A percentile compares a stretch with the other conserved stretches of the same genome.
phyloP scores from a whole-genome alignment of 1,284 basidiomycete genomes.

The Somion occarium region DNA sequence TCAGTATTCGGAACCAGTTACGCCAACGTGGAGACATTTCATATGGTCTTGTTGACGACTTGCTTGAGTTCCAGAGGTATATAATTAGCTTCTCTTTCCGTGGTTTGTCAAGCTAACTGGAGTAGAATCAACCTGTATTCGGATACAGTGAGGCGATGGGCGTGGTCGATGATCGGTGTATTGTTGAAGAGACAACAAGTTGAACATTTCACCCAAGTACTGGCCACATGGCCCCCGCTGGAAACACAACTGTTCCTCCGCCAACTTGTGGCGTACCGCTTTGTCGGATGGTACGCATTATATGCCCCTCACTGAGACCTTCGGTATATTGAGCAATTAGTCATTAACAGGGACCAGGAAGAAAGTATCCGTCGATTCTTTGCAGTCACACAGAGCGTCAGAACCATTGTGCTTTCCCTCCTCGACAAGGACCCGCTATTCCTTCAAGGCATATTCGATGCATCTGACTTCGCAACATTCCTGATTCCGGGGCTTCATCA shows the following conservation, averaged over 20 bases:
- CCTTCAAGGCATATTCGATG: neutral
- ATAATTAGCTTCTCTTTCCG: neutral
- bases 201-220: neutral
- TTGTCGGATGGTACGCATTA: conserved; percentile 3
- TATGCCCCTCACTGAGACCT: too few species aligned
- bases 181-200: neutral
- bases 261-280: neutral
- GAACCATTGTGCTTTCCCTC: neutral
- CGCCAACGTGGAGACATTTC: neutral
- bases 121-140: conserved; percentile 1
- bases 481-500: neutral
- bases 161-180: neutral
- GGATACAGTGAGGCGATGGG: neutral
- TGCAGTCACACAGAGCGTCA: neutral
- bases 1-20: neutral
- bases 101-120: neutral
- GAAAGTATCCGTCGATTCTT: neutral
- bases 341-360: neutral
- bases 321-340: too few species aligned
- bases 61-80: conserved; percentile 4
- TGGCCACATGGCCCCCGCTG: neutral
- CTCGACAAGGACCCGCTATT: neutral
- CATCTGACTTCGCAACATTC: neutral
- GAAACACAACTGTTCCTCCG: conserved; percentile 2
- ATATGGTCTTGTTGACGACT: neutral